A percentile compares a stretch with the other conserved stretches of the same genome.
phyloP scores from a whole-genome alignment of 2,329 filamentous ascomycete genomes.

The Pestalotiopsis fici region DNA sequence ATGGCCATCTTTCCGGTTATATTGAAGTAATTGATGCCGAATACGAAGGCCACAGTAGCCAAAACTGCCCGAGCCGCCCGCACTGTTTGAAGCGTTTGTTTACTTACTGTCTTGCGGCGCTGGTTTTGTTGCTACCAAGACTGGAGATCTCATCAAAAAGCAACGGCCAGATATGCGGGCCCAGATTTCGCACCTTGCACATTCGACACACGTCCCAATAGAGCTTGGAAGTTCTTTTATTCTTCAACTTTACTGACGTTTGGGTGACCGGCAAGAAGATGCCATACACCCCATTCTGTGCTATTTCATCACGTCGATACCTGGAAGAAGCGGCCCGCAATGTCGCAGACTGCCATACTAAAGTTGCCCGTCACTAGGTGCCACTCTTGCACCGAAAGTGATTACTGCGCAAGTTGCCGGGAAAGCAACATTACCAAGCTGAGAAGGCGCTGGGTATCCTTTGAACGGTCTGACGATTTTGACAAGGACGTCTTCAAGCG shows the following conservation, averaged over 20 bases:
- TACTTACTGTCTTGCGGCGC: background rate
- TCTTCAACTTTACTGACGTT: too few relatives aligned
- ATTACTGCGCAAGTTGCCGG: background rate
- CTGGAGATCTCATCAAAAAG: background rate
- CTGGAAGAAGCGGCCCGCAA: background rate
- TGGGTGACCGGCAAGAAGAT: too few relatives aligned
- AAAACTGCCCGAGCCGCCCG: background rate
- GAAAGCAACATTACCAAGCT: background rate
- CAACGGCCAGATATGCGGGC: background rate
- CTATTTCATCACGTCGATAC: background rate
- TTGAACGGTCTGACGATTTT: background rate
- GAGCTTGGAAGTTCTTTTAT: background rate
- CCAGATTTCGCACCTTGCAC: background rate
- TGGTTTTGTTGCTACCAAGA: background rate
- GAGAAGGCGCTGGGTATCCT: background rate
- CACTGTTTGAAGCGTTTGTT: background rate
- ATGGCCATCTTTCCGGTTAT: too few relatives aligned
- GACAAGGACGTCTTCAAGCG: constrained; percentile 4
- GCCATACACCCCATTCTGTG: background rate
- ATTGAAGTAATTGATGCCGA: too few relatives aligned
- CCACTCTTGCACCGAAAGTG: background rate
- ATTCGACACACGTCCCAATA: background rate
- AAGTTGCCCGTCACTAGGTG: background rate
- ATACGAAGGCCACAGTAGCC: too few relatives aligned
- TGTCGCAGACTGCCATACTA: background rate